Evolutionary conservation across 495 filamentous ascomycete genomes (phyloP).

Genomic region (Talaromyces adpressus): DNA sequence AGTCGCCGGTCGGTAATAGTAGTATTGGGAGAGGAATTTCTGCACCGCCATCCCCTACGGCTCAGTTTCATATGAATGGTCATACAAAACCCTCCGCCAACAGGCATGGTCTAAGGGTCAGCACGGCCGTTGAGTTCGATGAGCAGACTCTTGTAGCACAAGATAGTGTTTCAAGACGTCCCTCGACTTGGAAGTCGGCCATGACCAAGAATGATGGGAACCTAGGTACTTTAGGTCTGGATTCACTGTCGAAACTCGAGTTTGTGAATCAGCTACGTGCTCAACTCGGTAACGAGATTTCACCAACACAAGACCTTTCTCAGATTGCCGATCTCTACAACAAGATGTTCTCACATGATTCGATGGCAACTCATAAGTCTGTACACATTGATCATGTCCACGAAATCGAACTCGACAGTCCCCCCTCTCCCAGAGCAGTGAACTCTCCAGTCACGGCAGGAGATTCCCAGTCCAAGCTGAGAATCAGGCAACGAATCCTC

Average conservation of each 20-base stretch:
- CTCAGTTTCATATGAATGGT: background rate
- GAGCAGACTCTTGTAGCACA: background rate
- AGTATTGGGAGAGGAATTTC: background rate
- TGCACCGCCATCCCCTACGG: background rate
- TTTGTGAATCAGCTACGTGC: conserved; percentile 1
- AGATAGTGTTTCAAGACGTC: background rate
- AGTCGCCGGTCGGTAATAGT: background rate
- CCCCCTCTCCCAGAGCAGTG: background rate
- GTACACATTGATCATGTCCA: background rate
- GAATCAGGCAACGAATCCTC: conserved; percentile 1
- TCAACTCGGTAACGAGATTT: background rate
- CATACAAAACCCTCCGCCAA: background rate
- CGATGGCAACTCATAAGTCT: background rate
- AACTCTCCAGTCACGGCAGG: background rate
- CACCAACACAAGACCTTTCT: background rate
- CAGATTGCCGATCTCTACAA: background rate
- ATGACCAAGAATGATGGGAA: background rate
- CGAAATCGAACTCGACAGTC: background rate
- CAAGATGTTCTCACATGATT: background rate
- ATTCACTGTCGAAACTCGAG: background rate
- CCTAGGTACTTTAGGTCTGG: background rate
- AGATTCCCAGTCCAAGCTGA: background rate
- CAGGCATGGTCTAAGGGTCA: background rate
- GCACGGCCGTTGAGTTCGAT: background rate
- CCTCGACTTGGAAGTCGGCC: background rate